Evolutionary conservation across 225 moss, liverwort and hornwort genomes (phyloP).

Genomic region (Lunularia cruciata): DNA sequence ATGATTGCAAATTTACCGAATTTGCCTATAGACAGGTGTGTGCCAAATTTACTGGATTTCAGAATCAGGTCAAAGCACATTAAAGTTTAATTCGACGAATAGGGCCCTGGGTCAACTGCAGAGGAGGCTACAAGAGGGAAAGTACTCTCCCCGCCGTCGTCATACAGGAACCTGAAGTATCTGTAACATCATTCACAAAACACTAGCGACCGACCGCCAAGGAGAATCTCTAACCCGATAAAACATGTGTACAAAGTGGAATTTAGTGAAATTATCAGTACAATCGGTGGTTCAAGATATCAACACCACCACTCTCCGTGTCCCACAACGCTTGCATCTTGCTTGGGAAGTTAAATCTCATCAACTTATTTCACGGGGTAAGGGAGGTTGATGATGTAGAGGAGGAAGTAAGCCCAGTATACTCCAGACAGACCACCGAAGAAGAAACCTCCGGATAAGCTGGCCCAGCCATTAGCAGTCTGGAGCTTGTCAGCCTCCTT

Average conservation of each 20-base stretch:
- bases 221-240: constrained; percentile 12
- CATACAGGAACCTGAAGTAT: background rate
- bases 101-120: constrained; percentile 8
- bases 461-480: constrained; percentile 94
- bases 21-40: no score
- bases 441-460: constrained; percentile 93
- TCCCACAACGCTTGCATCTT: background rate
- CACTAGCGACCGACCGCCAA: background rate
- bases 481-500: constrained; percentile 92
- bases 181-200: constrained; percentile 13
- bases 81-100: constrained; percentile 19
- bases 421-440: constrained; percentile 93
- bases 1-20: no score
- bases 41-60: constrained; percentile 7
- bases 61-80: background rate
- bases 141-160: background rate
- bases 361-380: constrained; percentile 63
- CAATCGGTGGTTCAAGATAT: constrained; percentile 11
- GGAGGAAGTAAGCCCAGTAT: constrained; percentile 89
- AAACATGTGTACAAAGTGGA: constrained; percentile 34
- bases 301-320: constrained; percentile 7
- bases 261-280: constrained; percentile 31
- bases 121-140: background rate
- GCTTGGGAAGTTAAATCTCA: background rate
- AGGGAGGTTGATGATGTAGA: constrained; percentile 76